Evolutionary conservation across 2,329 filamentous ascomycete genomes (phyloP), one percentile per base, ranked within the genome.

Genomic region (Alternaria brassicae): DNA sequence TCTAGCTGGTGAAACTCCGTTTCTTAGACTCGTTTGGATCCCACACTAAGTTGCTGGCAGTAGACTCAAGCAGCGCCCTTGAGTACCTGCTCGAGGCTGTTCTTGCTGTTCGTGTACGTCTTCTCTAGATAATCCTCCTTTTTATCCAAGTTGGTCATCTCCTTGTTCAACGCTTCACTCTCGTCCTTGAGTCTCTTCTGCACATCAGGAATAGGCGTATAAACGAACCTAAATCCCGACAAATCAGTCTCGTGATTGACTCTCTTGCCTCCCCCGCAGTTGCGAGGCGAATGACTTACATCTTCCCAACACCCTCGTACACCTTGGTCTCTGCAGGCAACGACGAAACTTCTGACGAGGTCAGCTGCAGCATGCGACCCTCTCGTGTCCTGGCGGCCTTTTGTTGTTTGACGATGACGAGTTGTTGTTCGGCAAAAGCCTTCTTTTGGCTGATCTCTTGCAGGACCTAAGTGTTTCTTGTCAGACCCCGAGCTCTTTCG

Each of bases 251-350:
- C 19, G 39, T 2, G 7, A 13, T 6, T 12, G 3, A 12, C 10
- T 34, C 9, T 28, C 13, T 17, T 7, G 13, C 12, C 4, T 25
- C 12, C 34, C 36, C 51, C 42, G 56, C 56, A 44, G 30, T 17
- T 19, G 21, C 30, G 44, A 30, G 42, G 30, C 56, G 27, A 36
- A 49, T 17, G 21, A 62, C 66, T 58, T 68, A 97, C 95, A 99
- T 98, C 82, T 98, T 99, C 51, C 95, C 95, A 10, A 98, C 90
- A 6, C 94, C 94, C 80, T 98, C 94, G 72, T 98, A 99, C 27
- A 97, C 87, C 30, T 89, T 89, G 0, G 92, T 95, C 47, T 89
- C 86, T 17, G 85, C 77, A 4, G 93, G 90, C 61, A 99, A 80
- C 6, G 87, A 85, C n/a, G 87, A 86, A 49, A 98, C 84, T 79